These are phyloP conservation scores for Backusella tuberculispora DNA, from an alignment of 192 early-diverging fungal genomes.

Conservation along the genomic window DNA sequence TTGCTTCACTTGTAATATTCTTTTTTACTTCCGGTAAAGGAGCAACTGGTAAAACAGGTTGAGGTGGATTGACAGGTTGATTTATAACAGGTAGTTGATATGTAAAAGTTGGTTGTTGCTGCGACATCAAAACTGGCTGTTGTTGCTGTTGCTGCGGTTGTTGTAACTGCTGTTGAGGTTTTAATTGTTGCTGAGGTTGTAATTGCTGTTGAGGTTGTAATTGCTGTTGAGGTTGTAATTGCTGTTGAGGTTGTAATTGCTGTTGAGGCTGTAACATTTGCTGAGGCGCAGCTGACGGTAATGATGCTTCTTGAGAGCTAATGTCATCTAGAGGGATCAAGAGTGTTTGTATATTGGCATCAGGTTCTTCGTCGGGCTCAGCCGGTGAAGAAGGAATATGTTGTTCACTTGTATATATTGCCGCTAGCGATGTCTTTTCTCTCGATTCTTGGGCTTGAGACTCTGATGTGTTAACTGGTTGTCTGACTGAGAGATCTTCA, in stretches of 20 bases:
- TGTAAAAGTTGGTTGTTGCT: not conserved
- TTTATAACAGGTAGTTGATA: not conserved
- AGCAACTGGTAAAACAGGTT: not conserved
- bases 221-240: not conserved
- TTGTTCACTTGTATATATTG: slow-evolving; percentile 25
- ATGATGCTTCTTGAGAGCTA: not conserved
- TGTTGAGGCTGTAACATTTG: not conserved
- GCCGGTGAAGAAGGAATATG: slow-evolving; percentile 34
- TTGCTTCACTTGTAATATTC: not conserved
- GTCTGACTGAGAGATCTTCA: not conserved
- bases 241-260: not conserved
- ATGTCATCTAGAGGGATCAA: slow-evolving; percentile 5
- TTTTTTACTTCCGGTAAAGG: too few relatives aligned
- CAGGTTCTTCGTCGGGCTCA: slow-evolving; percentile 24
- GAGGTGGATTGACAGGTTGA: not conserved
- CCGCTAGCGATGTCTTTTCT: slow-evolving; percentile 17
- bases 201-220: not conserved
- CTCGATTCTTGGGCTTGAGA: slow-evolving; percentile 3
- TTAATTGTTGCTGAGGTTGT: not conserved
- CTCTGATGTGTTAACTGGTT: not conserved
- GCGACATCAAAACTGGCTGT: not conserved
- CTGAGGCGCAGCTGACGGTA: not conserved
- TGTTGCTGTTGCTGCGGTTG: not conserved
- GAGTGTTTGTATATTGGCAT: not conserved
- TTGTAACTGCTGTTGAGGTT: not conserved